Percentiles rank a stretch among this genome's conserved stretches.
phyloP scores from a whole-genome alignment of 2,329 filamentous ascomycete species.

The Hirsutella rhossiliensis region DNA sequence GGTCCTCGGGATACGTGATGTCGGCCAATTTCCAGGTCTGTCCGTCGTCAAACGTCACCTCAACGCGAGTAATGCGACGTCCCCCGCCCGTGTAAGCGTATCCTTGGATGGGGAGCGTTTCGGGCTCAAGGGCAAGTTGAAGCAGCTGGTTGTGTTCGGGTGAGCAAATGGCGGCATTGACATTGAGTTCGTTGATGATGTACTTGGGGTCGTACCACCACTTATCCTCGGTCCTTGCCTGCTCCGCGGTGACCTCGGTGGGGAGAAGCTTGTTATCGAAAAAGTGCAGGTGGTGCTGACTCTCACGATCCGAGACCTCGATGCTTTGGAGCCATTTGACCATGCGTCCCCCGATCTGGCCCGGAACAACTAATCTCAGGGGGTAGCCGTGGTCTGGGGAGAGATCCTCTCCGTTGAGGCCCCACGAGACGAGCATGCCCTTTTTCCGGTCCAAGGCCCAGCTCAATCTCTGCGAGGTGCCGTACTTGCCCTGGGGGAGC shows the following conservation, averaged over 20 bases:
- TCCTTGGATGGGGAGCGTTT: neutral
- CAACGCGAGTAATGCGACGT: constrained; percentile 34
- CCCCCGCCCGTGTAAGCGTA: constrained; percentile 40
- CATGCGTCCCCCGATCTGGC: constrained; percentile 28
- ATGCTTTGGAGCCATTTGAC: constrained; percentile 35
- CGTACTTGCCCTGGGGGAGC: constrained; percentile 32
- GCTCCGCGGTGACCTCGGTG: neutral
- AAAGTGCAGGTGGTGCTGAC: constrained; percentile 30
- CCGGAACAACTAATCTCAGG: constrained; percentile 26
- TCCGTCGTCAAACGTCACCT: constrained; percentile 33
- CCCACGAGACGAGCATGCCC: constrained; percentile 1
- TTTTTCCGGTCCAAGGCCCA: constrained; percentile 18
- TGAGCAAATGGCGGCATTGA: neutral
- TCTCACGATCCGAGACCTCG: constrained; percentile 28
- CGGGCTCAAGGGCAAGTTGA: neutral
- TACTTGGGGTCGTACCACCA: neutral
- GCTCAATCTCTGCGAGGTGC: constrained; percentile 33
- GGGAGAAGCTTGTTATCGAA: neutral
- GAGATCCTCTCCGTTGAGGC: constrained; percentile 30
- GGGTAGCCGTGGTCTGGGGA: constrained; percentile 34
- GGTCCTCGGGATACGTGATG: too few species aligned
- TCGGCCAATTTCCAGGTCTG: constrained; percentile 20
- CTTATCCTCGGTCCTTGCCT: neutral
- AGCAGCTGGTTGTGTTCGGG: constrained; percentile 15
- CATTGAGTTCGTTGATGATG: neutral